These are phyloP conservation scores for Rhytidiadelphus loreus DNA, from an alignment of 225 moss, liverwort and hornwort species.

Conservation along the genomic window DNA sequence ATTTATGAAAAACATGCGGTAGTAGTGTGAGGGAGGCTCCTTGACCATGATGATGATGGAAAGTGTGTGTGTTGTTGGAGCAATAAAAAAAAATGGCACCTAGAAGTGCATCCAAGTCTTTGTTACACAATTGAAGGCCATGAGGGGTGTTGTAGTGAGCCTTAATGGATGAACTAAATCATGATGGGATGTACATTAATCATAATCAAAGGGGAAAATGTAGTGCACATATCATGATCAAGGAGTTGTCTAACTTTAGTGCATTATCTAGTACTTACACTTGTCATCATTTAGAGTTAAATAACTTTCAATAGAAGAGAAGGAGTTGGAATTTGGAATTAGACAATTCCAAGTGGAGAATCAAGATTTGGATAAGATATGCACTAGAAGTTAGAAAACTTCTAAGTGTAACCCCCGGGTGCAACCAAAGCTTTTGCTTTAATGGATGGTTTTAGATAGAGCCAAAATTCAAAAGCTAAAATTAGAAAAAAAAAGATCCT, in stretches of 20 bases:
- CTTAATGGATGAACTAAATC: no score
- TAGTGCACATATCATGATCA: no score
- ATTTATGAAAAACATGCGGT: neutral
- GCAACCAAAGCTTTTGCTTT: accelerated
- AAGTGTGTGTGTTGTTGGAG: neutral
- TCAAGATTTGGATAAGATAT: neutral
- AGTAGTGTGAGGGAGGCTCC: neutral
- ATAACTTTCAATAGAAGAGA: no score
- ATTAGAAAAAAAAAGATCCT: neutral
- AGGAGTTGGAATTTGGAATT: neutral
- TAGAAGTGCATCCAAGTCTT: neutral
- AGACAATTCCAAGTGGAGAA: neutral
- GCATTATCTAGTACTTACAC: no score
- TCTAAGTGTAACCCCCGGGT: neutral
- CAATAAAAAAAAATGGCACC: neutral
- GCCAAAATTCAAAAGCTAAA: neutral
- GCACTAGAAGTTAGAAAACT: neutral
- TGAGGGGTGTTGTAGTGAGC: neutral
- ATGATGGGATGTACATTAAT: no score
- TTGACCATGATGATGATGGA: neutral
- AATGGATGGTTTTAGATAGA: neutral
- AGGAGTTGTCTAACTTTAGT: no score
- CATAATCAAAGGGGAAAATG: no score
- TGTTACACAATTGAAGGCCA: neutral
- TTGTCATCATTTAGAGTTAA: no score